These are phyloP conservation scores for Metschnikowia shivogae DNA, from an alignment of 805 yeast genomes.

Conservation along the genomic window DNA sequence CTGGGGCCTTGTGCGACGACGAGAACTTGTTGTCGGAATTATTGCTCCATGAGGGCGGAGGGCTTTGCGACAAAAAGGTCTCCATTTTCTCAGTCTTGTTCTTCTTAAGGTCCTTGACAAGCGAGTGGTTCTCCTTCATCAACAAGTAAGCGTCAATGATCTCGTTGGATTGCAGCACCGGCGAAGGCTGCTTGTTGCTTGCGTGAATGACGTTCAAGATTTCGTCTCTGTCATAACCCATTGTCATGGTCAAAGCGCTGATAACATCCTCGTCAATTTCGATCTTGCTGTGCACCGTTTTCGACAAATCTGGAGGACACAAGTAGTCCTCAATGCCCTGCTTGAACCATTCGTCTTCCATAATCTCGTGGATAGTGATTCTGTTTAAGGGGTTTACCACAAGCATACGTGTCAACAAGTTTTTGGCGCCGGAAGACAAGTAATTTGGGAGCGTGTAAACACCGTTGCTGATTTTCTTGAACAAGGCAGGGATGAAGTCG, in stretches of 20 bases:
- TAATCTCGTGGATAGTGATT: conserved; percentile 86
- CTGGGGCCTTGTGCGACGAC: conserved; percentile 34
- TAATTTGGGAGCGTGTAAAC: conserved; percentile 87
- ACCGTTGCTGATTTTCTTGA: conserved; percentile 89
- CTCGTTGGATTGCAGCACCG: conserved; percentile 51
- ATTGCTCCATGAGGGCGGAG: conserved; percentile 47
- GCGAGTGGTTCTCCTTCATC: conserved; percentile 71
- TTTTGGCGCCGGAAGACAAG: conserved; percentile 79
- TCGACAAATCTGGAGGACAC: conserved; percentile 51
- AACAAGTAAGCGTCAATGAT: conserved; percentile 81
- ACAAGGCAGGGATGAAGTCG: conserved; percentile 89
- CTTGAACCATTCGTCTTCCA: conserved; percentile 93
- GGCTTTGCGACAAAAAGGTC: conserved; percentile 56
- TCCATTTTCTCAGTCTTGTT: conserved; percentile 50
- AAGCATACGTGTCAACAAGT: conserved; percentile 79
- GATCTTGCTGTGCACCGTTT: conserved; percentile 32
- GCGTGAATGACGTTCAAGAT: conserved; percentile 66
- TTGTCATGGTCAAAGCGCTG: conserved; percentile 66
- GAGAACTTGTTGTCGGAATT: conserved; percentile 13
- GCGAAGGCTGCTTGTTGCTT: conserved; percentile 35
- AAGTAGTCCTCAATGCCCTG: conserved; percentile 76
- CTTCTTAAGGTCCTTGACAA: conserved; percentile 63
- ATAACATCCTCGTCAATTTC: conserved; percentile 75
- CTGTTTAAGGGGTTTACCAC: conserved; percentile 93
- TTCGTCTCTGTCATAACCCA: conserved; percentile 88